A percentile compares a stretch with the other conserved stretches of the same genome.
phyloP scores from a whole-genome alignment of 331 rosid species.

The Dryas integrifolia region DNA sequence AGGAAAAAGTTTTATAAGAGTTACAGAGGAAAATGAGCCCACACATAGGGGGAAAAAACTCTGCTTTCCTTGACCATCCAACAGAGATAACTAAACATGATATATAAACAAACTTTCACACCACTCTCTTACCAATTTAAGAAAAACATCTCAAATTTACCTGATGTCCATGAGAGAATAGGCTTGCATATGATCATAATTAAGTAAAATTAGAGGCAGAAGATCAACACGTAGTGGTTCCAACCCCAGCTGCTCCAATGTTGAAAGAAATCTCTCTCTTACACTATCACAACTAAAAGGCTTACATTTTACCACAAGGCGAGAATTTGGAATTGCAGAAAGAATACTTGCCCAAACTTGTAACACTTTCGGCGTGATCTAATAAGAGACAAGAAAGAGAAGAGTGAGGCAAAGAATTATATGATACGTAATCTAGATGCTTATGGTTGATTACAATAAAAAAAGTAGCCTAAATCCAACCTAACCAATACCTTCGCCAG shows the following conservation, averaged over 20 bases:
- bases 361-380: slow-evolving; percentile 78
- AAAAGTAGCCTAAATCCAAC: slow-evolving; percentile 11
- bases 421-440: neutral
- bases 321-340: slow-evolving; percentile 71
- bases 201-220: slow-evolving; percentile 76
- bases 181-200: slow-evolving; percentile 90
- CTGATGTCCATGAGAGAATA: slow-evolving; percentile 92
- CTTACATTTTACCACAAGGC: slow-evolving; percentile 82
- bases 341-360: slow-evolving; percentile 88
- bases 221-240: slow-evolving; percentile 85
- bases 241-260: slow-evolving; percentile 75
- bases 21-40: neutral
- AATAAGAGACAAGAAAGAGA: slow-evolving; percentile 11
- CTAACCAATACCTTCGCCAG: slow-evolving; percentile 65
- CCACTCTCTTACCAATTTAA: neutral
- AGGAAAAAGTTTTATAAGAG: neutral
- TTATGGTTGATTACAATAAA: slow-evolving; percentile 2
- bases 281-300: slow-evolving; percentile 91
- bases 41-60: neutral
- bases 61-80: neutral
- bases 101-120: slow-evolving; percentile 4
- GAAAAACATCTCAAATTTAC: slow-evolving; percentile 35
- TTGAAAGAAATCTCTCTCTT: slow-evolving; percentile 67
- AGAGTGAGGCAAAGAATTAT: neutral
- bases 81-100: neutral